Percentiles rank a stretch among this genome's conserved stretches.
These are phyloP conservation scores for Malassezia furfur DNA, from an alignment of 1,284 basidiomycete genomes.

Conservation along the genomic window DNA sequence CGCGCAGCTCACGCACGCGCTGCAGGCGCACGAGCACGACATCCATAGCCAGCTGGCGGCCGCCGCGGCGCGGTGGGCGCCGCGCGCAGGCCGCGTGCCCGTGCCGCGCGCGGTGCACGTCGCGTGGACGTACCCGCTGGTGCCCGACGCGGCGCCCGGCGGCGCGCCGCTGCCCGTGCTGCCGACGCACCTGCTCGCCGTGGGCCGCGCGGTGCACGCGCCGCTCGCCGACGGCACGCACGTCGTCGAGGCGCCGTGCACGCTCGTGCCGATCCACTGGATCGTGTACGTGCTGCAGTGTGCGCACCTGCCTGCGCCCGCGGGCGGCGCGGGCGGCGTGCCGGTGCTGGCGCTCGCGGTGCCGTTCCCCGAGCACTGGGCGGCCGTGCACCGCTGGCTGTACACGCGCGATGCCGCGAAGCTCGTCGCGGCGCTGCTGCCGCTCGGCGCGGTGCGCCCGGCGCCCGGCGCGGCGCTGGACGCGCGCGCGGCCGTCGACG, in stretches of 20 bases:
- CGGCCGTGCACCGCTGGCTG: constrained; percentile 13
- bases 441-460: background rate
- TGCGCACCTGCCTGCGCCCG: constrained; percentile 5
- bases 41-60: constrained; percentile 1
- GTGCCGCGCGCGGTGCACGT: constrained; percentile 4
- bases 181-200: constrained; percentile 14
- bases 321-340: background rate
- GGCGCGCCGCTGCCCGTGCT: background rate
- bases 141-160: background rate
- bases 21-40: background rate
- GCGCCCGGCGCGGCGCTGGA: background rate
- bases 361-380: constrained; percentile 14
- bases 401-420: constrained; percentile 16
- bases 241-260: constrained; percentile 1
- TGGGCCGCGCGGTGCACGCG: background rate
- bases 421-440: constrained; percentile 10
- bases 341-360: constrained; percentile 7
- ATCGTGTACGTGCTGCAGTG: constrained; percentile 19
- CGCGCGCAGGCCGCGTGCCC: background rate
- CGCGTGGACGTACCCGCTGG: background rate
- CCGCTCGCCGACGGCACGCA: background rate
- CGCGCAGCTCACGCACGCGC: background rate
- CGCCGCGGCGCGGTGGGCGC: background rate
- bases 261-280: constrained; percentile 18
- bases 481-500: background rate